A percentile compares a stretch with the other conserved stretches of the same genome.
Evolutionary conservation across 2,329 filamentous ascomycete genomes (phyloP).

Genomic region (Helotiales sp.): DNA sequence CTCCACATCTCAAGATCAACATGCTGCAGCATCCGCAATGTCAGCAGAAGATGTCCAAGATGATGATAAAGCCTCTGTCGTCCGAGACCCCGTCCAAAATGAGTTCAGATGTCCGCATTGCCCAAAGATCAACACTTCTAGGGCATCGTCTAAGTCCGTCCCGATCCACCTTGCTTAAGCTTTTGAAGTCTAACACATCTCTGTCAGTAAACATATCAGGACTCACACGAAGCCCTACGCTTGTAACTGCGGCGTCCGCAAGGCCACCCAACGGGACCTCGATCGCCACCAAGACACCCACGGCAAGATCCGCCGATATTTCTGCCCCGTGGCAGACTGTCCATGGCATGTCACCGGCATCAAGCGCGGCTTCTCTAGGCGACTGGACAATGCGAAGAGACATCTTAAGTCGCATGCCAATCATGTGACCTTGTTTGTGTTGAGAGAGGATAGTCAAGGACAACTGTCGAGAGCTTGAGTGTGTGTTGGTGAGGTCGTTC

Average conservation of each 20-base stretch:
- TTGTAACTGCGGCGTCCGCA: constrained; percentile 17
- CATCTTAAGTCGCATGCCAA: constrained; percentile 25
- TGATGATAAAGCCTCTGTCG: background rate
- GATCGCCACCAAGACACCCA: constrained; percentile 25
- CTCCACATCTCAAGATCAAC: constrained; percentile 11
- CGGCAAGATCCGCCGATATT: constrained; percentile 24
- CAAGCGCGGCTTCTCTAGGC: constrained; percentile 22
- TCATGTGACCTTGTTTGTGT: constrained; percentile 16
- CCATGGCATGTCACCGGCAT: constrained; percentile 12
- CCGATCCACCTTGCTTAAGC: background rate
- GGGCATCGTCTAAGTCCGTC: constrained; percentile 22
- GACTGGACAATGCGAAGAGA: constrained; percentile 28
- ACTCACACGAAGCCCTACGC: constrained; percentile 23
- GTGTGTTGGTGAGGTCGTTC: constrained; percentile 18
- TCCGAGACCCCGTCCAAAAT: background rate
- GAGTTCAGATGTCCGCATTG: constrained; percentile 21
- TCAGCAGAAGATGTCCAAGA: background rate
- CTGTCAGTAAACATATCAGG: constrained; percentile 21
- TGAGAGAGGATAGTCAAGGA: constrained; percentile 29
- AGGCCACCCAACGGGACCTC: constrained; percentile 24
- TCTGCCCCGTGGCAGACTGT: constrained; percentile 19
- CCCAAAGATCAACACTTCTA: constrained; percentile 11
- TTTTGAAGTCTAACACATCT: background rate
- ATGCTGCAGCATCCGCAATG: constrained; percentile 5
- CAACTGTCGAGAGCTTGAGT: constrained; percentile 18